Evolutionary conservation across 192 early-diverging fungal genomes (phyloP).

Genomic region (Dimargaris cristalligena): DNA sequence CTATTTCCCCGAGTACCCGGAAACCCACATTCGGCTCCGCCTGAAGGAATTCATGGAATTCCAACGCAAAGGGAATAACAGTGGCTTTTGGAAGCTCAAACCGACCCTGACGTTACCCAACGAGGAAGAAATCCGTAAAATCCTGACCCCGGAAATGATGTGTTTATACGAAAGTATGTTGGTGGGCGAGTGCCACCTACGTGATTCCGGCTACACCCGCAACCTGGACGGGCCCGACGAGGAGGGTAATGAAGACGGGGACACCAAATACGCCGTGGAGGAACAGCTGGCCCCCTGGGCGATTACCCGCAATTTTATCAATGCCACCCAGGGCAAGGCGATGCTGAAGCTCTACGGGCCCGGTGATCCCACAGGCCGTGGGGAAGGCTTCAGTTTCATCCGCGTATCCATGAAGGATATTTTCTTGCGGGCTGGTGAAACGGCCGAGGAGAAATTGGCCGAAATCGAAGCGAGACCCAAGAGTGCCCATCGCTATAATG

Average conservation of each 20-base stretch:
- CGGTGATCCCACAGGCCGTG: constrained; percentile 90
- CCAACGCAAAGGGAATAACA: constrained; percentile 64
- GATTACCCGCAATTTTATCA: constrained; percentile 86
- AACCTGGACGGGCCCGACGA: constrained; percentile 36
- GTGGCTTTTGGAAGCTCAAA: constrained; percentile 86
- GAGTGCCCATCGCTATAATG: constrained; percentile 66
- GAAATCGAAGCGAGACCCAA: constrained; percentile 66
- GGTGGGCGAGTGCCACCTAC: constrained; percentile 77
- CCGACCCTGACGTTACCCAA: constrained; percentile 42
- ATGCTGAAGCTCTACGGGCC: constrained; percentile 89
- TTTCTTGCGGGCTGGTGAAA: constrained; percentile 74
- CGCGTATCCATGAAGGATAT: constrained; percentile 96
- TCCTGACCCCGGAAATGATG: constrained; percentile 89
- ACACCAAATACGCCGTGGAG: constrained; percentile 67
- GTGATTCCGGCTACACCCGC: constrained; percentile 74
- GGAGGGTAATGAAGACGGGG: constrained; percentile 41
- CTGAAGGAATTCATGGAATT: constrained; percentile 96
- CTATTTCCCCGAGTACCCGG: constrained; percentile 71
- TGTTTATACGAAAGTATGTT: constrained; percentile 88
- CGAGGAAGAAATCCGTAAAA: constrained; percentile 81
- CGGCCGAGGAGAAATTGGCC: constrained; percentile 64
- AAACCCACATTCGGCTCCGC: constrained; percentile 73
- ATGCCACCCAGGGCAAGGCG: constrained; percentile 80
- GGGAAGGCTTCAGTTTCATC: constrained; percentile 96
- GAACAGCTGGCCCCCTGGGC: constrained; percentile 91